Evolutionary conservation across 208 protist genomes (phyloP).

Genomic region (Leishmania tropica): DNA sequence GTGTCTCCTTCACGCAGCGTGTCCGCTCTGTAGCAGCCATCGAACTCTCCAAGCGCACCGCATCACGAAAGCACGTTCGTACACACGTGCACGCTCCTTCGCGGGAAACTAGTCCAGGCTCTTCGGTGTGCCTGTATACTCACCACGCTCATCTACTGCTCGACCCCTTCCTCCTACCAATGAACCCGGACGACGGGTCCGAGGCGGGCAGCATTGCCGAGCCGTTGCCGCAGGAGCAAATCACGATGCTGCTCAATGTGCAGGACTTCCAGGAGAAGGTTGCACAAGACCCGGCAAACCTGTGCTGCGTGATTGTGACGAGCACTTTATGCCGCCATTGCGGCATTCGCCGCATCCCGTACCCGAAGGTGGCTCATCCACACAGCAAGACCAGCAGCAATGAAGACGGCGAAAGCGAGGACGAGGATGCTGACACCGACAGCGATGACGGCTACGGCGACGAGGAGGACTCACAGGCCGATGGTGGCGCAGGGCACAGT

Average conservation of each 20-base stretch:
- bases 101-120: background rate
- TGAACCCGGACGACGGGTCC: conserved; percentile 19
- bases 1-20: background rate
- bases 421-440: conserved; percentile 20
- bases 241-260: conserved; percentile 62
- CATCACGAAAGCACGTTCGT: background rate
- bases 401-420: conserved; percentile 17
- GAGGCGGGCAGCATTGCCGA: conserved; percentile 22
- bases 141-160: background rate
- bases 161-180: conserved; percentile 2
- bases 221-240: conserved; percentile 43
- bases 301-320: conserved; percentile 79
- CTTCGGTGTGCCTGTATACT: background rate
- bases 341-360: conserved; percentile 50
- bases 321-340: conserved; percentile 80
- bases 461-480: conserved; percentile 16
- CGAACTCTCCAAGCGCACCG: background rate
- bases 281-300: conserved; percentile 50
- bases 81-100: background rate
- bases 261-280: conserved; percentile 73
- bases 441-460: conserved; percentile 39
- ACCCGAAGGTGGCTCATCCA: conserved; percentile 35
- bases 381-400: background rate
- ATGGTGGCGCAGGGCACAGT: background rate
- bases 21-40: background rate